These are phyloP conservation scores for Apium graveolens DNA, from an alignment of 129 eudicot genomes.

Conservation along the genomic window DNA sequence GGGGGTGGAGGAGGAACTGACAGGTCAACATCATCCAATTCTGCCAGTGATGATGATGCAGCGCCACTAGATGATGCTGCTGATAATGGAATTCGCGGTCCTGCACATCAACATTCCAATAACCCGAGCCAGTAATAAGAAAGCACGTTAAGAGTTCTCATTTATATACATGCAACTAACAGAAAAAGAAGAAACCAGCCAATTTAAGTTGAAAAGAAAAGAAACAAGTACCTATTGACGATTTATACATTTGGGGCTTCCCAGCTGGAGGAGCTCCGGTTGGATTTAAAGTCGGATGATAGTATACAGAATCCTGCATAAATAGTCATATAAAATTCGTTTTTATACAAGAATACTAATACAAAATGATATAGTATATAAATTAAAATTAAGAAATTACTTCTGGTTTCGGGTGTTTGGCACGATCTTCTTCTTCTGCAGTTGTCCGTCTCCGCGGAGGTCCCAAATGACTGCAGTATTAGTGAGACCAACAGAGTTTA, in stretches of 20 bases:
- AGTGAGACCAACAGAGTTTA: not conserved
- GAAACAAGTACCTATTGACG: slow-evolving; percentile 51
- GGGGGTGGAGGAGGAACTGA: slow-evolving; percentile 74
- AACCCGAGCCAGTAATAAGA: not conserved
- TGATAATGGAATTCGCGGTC: slow-evolving; percentile 64
- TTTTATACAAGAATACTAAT: not conserved
- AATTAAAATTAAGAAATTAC: slow-evolving; percentile 26
- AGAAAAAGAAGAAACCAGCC: not conserved
- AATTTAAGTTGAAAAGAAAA: not conserved
- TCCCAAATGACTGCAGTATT: slow-evolving; percentile 78
- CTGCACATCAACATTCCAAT: slow-evolving; percentile 30
- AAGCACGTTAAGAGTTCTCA: not conserved
- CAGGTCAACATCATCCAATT: slow-evolving; percentile 51
- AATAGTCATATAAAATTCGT: slow-evolving; percentile 2
- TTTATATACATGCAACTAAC: not conserved
- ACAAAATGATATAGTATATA: not conserved
- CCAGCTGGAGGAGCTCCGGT: slow-evolving; percentile 99
- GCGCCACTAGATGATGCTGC: slow-evolving; percentile 73
- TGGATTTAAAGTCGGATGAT: slow-evolving; percentile 90
- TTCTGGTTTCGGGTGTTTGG: slow-evolving; percentile 79
- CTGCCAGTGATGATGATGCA: slow-evolving; percentile 49
- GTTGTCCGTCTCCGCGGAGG: slow-evolving; percentile 61
- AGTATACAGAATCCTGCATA: slow-evolving; percentile 88
- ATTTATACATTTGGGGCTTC: slow-evolving; percentile 94
- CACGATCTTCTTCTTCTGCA: slow-evolving; percentile 75